Conservation (phyloP, 306 rosid genomes). For the Vigna nakashimae region DNA sequence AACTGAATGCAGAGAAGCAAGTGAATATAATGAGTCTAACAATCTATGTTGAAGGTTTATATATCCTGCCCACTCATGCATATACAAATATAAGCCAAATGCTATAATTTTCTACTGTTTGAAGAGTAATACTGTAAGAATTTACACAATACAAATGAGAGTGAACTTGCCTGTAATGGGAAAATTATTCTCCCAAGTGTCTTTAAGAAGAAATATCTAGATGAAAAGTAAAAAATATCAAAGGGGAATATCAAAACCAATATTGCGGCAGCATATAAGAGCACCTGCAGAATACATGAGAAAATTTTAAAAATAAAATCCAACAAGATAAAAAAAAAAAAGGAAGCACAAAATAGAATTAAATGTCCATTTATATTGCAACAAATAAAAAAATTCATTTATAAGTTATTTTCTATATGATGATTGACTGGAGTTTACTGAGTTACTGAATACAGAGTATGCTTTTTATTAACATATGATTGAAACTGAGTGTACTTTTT, state of each 20-base stretch:
- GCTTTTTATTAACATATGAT: not conserved
- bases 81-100: conserved; percentile 27
- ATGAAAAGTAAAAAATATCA: conserved; percentile 89
- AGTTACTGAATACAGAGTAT: conserved; percentile 7
- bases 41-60: conserved; percentile 17
- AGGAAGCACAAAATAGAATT: conserved; percentile 33
- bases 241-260: conserved; percentile 90
- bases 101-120: conserved; percentile 32
- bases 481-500: conserved; percentile 1
- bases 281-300: conserved; percentile 74
- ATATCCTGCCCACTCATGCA: conserved; percentile 22
- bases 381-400: conserved; percentile 22
- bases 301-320: conserved; percentile 17
- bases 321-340: conserved; percentile 30
- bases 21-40: conserved; percentile 22
- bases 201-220: conserved; percentile 89
- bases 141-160: conserved; percentile 27
- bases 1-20: conserved; percentile 5
- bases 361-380: conserved; percentile 26
- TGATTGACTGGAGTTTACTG: conserved; percentile 1
- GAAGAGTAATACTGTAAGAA: conserved; percentile 3
- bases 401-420: conserved; percentile 33
- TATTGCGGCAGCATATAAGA: conserved; percentile 80
- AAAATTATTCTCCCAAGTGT: conserved; percentile 92
- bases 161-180: conserved; percentile 89